Percentiles rank a stretch among this genome's conserved stretches.
These are phyloP conservation scores for Russula sp. DNA, from an alignment of 768 basidiomycete genomes.

Conservation along the genomic window DNA sequence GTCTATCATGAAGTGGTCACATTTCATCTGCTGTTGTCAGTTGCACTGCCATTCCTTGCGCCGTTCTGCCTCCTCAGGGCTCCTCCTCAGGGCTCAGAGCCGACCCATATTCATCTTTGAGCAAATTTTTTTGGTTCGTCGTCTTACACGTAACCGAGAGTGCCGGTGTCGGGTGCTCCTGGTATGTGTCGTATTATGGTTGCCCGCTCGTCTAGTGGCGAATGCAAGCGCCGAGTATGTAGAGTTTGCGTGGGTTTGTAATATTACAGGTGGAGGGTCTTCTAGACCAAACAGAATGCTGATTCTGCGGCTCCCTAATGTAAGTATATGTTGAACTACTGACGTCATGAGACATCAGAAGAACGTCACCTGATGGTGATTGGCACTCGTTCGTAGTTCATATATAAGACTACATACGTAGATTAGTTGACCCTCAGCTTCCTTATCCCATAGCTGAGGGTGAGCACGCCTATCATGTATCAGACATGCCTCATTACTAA, in stretches of 20 bases:
- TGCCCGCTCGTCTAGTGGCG: neutral
- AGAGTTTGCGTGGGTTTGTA: neutral
- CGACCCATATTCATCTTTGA: neutral
- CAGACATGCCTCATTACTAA: too few species aligned
- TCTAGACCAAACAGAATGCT: too few species aligned
- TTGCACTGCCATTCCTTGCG: neutral
- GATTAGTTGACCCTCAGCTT: too few species aligned
- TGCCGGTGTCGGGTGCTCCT: neutral
- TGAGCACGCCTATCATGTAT: too few species aligned
- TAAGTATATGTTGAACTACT: too few species aligned
- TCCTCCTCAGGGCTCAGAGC: neutral
- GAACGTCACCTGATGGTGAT: too few species aligned
- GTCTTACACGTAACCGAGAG: neutral
- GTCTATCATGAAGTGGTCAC: neutral
- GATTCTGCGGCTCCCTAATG: too few species aligned
- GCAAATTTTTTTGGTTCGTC: too few species aligned
- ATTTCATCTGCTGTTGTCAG: neutral
- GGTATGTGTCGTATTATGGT: neutral
- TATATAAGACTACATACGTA: too few species aligned
- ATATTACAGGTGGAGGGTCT: neutral
- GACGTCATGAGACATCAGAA: too few species aligned
- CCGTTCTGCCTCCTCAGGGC: neutral
- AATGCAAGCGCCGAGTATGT: neutral
- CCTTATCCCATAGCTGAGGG: too few species aligned
- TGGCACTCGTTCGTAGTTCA: too few species aligned